Evolutionary conservation across 2,329 filamentous ascomycete species (phyloP).

Genomic region (Neonectria ditissima): DNA sequence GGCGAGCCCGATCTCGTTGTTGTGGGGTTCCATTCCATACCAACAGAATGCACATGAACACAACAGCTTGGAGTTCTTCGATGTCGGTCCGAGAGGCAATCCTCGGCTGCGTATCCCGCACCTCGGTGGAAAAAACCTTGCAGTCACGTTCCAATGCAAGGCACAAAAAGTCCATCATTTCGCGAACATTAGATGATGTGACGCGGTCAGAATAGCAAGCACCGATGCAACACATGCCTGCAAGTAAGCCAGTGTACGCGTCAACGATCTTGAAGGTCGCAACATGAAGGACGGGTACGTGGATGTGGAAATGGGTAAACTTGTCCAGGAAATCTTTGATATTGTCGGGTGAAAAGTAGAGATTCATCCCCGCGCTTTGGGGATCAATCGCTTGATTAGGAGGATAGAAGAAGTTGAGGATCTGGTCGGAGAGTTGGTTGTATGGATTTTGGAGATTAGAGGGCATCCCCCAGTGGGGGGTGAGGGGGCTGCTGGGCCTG

Average conservation of each 20-base stretch:
- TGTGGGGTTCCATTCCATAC: conserved; percentile 77
- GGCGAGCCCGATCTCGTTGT: conserved; percentile 73
- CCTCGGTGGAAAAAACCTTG: conserved; percentile 52
- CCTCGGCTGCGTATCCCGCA: conserved; percentile 39
- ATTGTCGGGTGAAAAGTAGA: conserved; percentile 75
- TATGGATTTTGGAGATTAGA: conserved; percentile 63
- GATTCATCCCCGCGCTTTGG: conserved; percentile 67
- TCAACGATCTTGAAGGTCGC: conserved; percentile 76
- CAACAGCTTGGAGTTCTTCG: conserved; percentile 76
- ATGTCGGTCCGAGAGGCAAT: conserved; percentile 57
- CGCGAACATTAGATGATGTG: conserved; percentile 70
- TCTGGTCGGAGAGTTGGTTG: conserved; percentile 65
- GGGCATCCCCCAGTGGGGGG: conserved; percentile 63
- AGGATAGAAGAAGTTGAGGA: conserved; percentile 68
- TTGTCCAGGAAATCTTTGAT: conserved; percentile 77
- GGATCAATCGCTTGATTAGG: conserved; percentile 60
- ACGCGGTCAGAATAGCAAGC: conserved; percentile 79
- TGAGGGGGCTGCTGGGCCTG: conserved; percentile 57
- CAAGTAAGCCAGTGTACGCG: conserved; percentile 74
- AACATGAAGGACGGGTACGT: conserved; percentile 79
- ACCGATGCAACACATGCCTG: conserved; percentile 78
- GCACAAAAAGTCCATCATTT: conserved; percentile 74
- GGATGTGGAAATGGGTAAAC: conserved; percentile 78
- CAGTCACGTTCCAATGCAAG: conserved; percentile 68
- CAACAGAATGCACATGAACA: conserved; percentile 71